Evolutionary conservation across 257 asterid genomes (phyloP), one percentile per base, ranked within the genome.

Genomic region (Euphrasia confusa): DNA sequence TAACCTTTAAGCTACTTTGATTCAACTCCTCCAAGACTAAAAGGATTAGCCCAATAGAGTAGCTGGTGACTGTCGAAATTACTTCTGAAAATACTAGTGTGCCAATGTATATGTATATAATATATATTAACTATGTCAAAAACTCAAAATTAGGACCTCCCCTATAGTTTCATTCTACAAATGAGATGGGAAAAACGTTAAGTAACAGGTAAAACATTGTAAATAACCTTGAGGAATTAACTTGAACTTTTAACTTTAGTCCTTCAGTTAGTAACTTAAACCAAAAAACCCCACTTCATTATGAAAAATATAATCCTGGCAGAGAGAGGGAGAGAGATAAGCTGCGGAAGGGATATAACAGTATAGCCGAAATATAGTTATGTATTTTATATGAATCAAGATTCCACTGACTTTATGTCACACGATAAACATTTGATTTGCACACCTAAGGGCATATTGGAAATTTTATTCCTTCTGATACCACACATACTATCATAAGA

Each of bases 1-100:
- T 39, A 26, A 40, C 13, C n/a, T 40, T 65, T 54, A 17, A 54
- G 48, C 39, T 39, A 55, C 9, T 37, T 65, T 18, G n/a, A 26
- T 56, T 14, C 54, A 42, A 66, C 27, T 24, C 5, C 33, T 15
- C 24, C 45, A 4, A 44, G 58, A 42, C 24, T 60, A 40, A 48
- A 58, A 40, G 32, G 58, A 9, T 4, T 33, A 33, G 27, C 28
- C 56, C 9, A 37, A 26, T 21, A 40, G 42, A 39, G 27, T 11
- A 26, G 48, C 56, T 42, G 18, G 26, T n/a, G 17, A 12, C 54
- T 48, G 5, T 14, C 10, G 58, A 13, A 53, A 64, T 10, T 11
- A 55, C 45, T 66, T 10, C 63, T 2, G 12, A 40, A 64, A 54
- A 39, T 28, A 4, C 45, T 21, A 4, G n/a, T 11, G 10, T 5